These are phyloP conservation scores for Kwoniella europaea DNA, from an alignment of 768 basidiomycete species.

Conservation along the genomic window DNA sequence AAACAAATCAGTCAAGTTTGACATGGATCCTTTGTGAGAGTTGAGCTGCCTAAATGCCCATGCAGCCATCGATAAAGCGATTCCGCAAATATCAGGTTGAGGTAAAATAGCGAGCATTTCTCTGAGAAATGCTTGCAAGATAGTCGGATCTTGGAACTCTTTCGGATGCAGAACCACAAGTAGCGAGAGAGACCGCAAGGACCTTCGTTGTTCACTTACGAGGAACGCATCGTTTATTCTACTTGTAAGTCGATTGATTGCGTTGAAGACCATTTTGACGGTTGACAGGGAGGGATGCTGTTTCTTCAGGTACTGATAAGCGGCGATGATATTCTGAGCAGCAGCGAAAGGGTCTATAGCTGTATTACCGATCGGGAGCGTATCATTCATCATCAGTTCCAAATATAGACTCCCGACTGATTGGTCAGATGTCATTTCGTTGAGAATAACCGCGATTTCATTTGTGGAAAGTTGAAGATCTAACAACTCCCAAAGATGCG, in stretches of 20 bases:
- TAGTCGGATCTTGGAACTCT: conserved; percentile 65
- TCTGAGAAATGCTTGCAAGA: conserved; percentile 73
- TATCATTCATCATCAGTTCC: conserved; percentile 24
- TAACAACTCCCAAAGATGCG: conserved; percentile 17
- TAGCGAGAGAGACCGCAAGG: conserved; percentile 73
- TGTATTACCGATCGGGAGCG: background rate
- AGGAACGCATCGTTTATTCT: conserved; percentile 70
- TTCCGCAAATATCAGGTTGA: conserved; percentile 70
- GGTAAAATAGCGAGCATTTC: conserved; percentile 70
- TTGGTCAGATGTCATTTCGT: background rate
- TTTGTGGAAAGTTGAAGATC: conserved; percentile 10
- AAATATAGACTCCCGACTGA: conserved; percentile 1
- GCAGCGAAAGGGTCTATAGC: conserved; percentile 20
- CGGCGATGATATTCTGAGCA: conserved; percentile 32
- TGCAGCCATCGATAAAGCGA: conserved; percentile 75
- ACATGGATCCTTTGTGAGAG: conserved; percentile 1
- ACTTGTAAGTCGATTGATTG: conserved; percentile 67
- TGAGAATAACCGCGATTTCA: conserved; percentile 2
- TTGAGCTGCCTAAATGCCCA: conserved; percentile 68
- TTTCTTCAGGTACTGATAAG: conserved; percentile 68
- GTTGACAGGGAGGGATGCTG: conserved; percentile 59
- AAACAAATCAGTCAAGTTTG: conserved; percentile 69
- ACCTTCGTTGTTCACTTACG: conserved; percentile 80
- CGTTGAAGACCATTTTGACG: conserved; percentile 74
- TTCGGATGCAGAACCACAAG: conserved; percentile 70